phyloP scores from a whole-genome alignment of 164 flowering plant species.

The Akebia trifoliata region DNA sequence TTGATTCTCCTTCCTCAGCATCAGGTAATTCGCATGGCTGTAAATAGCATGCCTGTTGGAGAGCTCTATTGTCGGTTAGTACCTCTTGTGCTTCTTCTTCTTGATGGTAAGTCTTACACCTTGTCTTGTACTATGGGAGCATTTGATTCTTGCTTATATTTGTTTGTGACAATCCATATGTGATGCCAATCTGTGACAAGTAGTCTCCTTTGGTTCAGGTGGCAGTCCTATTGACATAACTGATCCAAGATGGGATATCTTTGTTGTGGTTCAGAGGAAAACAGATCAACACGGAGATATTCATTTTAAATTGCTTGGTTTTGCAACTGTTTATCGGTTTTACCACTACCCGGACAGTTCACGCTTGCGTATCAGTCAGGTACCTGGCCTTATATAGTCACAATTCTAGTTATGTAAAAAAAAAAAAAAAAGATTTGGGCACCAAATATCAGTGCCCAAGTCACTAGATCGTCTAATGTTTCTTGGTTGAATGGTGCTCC shows the following conservation, averaged over 20 bases:
- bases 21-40: conserved; percentile 56
- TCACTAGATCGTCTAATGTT: neutral
- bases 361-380: conserved; percentile 90
- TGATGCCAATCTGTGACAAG: neutral
- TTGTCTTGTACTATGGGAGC: neutral
- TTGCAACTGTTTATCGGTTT: conserved; percentile 74
- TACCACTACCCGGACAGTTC: conserved; percentile 68
- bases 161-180: neutral
- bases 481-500: neutral
- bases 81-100: conserved; percentile 86
- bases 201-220: conserved; percentile 40
- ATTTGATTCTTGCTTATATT: neutral
- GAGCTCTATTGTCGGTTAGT: conserved; percentile 71
- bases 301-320: conserved; percentile 52
- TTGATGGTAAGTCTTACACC: conserved; percentile 58
- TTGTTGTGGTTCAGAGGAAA: conserved; percentile 49
- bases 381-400: conserved; percentile 16
- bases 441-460: neutral
- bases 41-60: conserved; percentile 52
- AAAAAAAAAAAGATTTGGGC: neutral
- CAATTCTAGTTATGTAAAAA: neutral
- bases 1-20: conserved; percentile 7
- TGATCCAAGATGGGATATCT: conserved; percentile 88
- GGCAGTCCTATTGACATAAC: conserved; percentile 84
- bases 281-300: conserved; percentile 29